These are phyloP conservation scores for Ormosia semicastrata DNA, from an alignment of 306 rosid species.

Conservation along the genomic window DNA sequence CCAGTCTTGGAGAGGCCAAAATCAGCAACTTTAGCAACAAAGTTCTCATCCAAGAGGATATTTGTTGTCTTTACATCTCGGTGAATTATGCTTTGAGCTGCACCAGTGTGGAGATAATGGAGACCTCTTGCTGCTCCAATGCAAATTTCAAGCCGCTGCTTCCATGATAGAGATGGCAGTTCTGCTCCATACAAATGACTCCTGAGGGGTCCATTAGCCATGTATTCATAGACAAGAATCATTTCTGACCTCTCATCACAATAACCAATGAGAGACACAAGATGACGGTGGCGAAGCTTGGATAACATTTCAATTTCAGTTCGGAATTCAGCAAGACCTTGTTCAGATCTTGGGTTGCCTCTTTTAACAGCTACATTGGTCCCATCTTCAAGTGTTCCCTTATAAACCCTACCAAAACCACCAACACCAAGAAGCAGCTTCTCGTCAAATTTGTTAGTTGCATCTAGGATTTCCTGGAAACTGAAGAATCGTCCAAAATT, in stretches of 20 bases:
- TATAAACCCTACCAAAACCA: conserved; percentile 86
- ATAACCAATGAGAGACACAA: conserved; percentile 87
- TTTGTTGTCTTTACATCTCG: conserved; percentile 93
- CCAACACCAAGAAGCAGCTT: conserved; percentile 79
- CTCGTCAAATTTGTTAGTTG: conserved; percentile 80
- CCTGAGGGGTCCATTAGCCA: conserved; percentile 89
- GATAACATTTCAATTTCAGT: conserved; percentile 93
- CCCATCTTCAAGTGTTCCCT: conserved; percentile 84
- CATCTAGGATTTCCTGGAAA: conserved; percentile 77
- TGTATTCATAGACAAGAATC: conserved; percentile 86
- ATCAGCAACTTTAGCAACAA: conserved; percentile 89
- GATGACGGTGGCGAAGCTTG: conserved; percentile 87
- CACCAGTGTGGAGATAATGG: conserved; percentile 87
- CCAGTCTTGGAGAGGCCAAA: conserved; percentile 89
- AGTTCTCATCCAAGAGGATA: conserved; percentile 81
- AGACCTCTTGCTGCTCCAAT: conserved; percentile 91
- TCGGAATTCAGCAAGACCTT: conserved; percentile 85
- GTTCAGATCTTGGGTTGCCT: conserved; percentile 83
- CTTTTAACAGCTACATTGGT: conserved; percentile 79
- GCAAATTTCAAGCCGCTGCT: conserved; percentile 83
- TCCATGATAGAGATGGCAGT: conserved; percentile 71
- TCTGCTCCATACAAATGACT: conserved; percentile 86
- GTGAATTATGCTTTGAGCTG: conserved; percentile 81
- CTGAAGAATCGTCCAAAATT: conserved; percentile 68
- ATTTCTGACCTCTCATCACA: conserved; percentile 86